phyloP scores from a whole-genome alignment of 495 filamentous ascomycete genomes.

The Podospora bellae-mahoneyi region DNA sequence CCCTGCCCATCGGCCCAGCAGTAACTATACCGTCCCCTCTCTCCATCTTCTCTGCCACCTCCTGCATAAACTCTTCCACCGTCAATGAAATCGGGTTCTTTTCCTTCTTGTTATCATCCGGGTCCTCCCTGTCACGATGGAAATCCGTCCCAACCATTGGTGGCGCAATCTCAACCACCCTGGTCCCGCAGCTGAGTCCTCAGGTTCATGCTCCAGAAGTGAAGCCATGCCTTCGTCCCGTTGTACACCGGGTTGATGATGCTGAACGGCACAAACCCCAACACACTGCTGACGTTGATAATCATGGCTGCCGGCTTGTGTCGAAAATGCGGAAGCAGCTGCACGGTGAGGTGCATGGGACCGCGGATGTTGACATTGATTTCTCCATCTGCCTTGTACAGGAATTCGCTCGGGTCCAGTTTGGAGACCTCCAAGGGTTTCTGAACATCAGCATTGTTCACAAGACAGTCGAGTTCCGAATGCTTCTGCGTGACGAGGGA shows the following conservation, averaged over 20 bases:
- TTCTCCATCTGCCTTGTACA: constrained; percentile 46
- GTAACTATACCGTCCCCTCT: constrained; percentile 39
- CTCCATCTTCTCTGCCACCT: constrained; percentile 35
- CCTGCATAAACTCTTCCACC: constrained; percentile 46
- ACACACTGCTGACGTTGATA: constrained; percentile 47
- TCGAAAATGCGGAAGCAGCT: constrained; percentile 44
- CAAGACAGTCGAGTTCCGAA: constrained; percentile 47
- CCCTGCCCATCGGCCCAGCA: constrained; percentile 31
- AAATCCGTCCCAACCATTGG: constrained; percentile 48
- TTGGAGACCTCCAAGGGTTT: constrained; percentile 28
- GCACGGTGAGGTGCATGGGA: constrained; percentile 47
- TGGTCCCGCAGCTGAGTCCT: constrained; percentile 37
- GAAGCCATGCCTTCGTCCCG: constrained; percentile 49
- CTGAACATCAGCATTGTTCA: constrained; percentile 42
- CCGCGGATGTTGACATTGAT: constrained; percentile 50
- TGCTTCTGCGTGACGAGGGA: constrained; percentile 34
- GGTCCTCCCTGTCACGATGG: constrained; percentile 48
- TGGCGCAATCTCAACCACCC: constrained; percentile 46
- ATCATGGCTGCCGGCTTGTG: constrained; percentile 30
- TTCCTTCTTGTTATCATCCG: constrained; percentile 51
- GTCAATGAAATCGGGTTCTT: constrained; percentile 41
- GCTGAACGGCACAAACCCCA: constrained; percentile 42
- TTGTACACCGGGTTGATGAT: constrained; percentile 50
- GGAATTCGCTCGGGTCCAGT: constrained; percentile 27
- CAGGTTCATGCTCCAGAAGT: constrained; percentile 48